Evolutionary conservation across 2,329 filamentous ascomycete genomes (phyloP).

Genomic region (Pyrenophora graminea): DNA sequence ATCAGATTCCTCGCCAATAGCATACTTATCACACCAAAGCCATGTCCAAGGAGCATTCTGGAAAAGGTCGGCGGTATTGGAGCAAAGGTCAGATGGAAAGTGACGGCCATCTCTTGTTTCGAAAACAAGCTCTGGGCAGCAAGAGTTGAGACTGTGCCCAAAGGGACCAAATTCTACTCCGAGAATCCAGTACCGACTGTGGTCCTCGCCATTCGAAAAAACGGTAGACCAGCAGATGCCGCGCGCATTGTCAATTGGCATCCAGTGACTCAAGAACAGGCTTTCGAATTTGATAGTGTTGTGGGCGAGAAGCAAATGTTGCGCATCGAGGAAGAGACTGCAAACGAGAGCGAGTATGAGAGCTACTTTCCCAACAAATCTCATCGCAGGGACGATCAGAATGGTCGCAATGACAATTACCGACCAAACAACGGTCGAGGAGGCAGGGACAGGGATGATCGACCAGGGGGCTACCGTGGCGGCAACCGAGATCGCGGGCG

Average conservation of each 20-base stretch:
- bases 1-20: conserved; percentile 84
- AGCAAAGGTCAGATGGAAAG: conserved; percentile 80
- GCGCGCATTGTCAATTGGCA: conserved; percentile 83
- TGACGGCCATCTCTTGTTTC: conserved; percentile 73
- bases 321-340: conserved; percentile 72
- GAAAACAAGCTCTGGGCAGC: conserved; percentile 89
- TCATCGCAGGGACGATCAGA: conserved; percentile 29
- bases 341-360: conserved; percentile 66
- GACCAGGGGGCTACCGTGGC: conserved; percentile 35
- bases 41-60: conserved; percentile 72
- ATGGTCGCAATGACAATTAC: conserved; percentile 51
- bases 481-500: conserved; percentile 41
- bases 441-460: conserved; percentile 31
- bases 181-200: conserved; percentile 79
- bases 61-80: conserved; percentile 87
- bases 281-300: conserved; percentile 77
- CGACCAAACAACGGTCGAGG: conserved; percentile 30
- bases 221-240: conserved; percentile 77
- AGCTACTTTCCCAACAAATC: conserved; percentile 67
- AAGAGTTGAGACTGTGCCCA: conserved; percentile 71
- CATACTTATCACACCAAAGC: conserved; percentile 84
- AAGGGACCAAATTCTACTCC: conserved; percentile 68
- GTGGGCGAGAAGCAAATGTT: conserved; percentile 87
- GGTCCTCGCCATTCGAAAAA: conserved; percentile 78
- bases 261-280: conserved; percentile 70